Evolutionary conservation across 805 yeast species (phyloP), one percentile per base, ranked within the genome.

Genomic region (Saccharomycopsis synnaedendra): DNA sequence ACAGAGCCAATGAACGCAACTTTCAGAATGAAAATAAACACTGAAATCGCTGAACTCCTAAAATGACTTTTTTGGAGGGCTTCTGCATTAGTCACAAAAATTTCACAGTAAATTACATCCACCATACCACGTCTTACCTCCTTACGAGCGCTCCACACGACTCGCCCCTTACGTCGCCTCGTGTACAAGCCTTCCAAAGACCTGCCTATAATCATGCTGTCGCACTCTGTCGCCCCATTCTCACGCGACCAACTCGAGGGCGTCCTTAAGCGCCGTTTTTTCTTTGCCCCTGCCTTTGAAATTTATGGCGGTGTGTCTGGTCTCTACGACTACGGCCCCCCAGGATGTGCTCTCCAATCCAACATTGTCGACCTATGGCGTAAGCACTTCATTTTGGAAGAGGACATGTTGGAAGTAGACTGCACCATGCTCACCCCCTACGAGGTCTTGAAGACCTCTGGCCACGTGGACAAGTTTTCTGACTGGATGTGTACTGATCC

Each of bases 401-500:
- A 93, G 71, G 97, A 93, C 62, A 93, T 93, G 97, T 76, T 89
- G 62, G 99, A 93, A 69, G 97, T 93, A 53, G 98, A 94, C 71
- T 82, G 94, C 67, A 87, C 98, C 50, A 89, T 93, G 89, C 73
- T 93, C 68, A 93, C 99, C 43, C 99, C 99, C 10, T 81, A 86
- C 61, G 98, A 94, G 65, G 98, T 93, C 35, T 75, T 93, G 65
- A 94, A 94, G 72, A 94, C 98, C 41, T 90, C 97, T 44, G 99
- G 99, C 59, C 99, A 93, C 67, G 98, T 93, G 55, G 99, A 93
- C 67, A 93, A 93, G 73, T 93, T 93, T 64, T 86, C 97, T 56
- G 99, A 93, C 67, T 93, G 96, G 96, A 93, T 93, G 98, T 88
- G 96, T 68, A 81, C 85, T 60, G 99, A 93, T 67, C 71, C 80